phyloP scores from a whole-genome alignment of 2,329 filamentous ascomycete genomes.

The Aspergillus luchuensis region DNA sequence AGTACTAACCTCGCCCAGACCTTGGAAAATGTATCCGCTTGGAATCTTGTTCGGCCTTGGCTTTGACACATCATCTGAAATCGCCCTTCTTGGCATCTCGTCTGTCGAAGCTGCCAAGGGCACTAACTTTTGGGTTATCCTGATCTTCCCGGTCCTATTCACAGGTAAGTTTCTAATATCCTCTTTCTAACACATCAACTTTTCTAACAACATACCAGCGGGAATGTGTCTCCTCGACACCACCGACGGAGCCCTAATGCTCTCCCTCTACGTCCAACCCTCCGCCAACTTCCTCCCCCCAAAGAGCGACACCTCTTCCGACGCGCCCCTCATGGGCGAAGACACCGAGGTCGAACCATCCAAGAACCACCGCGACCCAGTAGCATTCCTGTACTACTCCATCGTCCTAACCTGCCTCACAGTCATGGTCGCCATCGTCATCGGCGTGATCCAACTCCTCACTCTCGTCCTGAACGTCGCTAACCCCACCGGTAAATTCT shows the following conservation, averaged over 20 bases:
- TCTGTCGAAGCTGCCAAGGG: constrained; percentile 83
- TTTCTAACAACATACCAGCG: constrained; percentile 48
- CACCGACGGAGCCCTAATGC: constrained; percentile 90
- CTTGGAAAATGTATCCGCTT: constrained; percentile 94
- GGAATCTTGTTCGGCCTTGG: constrained; percentile 88
- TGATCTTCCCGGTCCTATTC: constrained; percentile 88
- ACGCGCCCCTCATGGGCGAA: constrained; percentile 18
- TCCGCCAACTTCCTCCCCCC: constrained; percentile 43
- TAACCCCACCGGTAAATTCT: constrained; percentile 74
- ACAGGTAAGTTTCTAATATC: constrained; percentile 60
- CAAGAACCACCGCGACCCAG: constrained; percentile 67
- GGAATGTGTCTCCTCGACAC: constrained; percentile 97
- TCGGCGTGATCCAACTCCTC: constrained; percentile 82
- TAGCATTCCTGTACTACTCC: constrained; percentile 95
- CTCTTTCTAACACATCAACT: background rate
- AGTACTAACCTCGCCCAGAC: constrained; percentile 27
- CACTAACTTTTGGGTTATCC: constrained; percentile 88
- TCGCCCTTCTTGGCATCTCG: constrained; percentile 86
- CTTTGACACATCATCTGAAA: constrained; percentile 93
- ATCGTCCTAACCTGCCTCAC: constrained; percentile 83
- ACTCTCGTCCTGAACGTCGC: constrained; percentile 76
- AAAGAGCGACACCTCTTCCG: constrained; percentile 26
- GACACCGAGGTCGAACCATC: constrained; percentile 26
- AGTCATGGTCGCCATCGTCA: constrained; percentile 78
- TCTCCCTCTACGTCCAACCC: constrained; percentile 77